phyloP scores from a whole-genome alignment of 176 grass and related monocot genomes.

The Eremochloa ophiuroides region DNA sequence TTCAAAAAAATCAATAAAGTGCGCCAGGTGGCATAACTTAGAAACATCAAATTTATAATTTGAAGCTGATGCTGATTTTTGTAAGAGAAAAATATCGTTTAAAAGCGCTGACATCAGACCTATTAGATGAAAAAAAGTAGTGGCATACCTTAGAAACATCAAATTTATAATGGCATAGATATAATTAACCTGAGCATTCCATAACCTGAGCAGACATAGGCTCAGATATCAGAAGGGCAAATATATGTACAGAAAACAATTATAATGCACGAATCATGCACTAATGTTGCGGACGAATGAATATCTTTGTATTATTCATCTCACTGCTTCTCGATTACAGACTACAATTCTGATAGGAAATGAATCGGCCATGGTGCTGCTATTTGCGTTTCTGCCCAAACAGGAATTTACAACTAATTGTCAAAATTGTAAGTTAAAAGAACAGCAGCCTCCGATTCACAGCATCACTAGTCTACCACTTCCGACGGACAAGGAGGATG shows the following conservation, averaged over 20 bases:
- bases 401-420: constrained; percentile 21
- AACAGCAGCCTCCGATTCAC: neutral
- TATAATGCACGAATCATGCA: neutral
- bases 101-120: too few relatives aligned
- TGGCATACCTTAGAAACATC: too few relatives aligned
- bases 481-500: neutral
- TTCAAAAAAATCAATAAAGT: too few relatives aligned
- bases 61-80: too few relatives aligned
- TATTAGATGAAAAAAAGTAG: neutral
- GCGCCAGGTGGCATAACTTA: too few relatives aligned
- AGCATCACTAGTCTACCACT: constrained; percentile 17
- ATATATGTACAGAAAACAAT: neutral
- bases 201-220: neutral
- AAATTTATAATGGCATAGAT: neutral
- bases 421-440: constrained; percentile 14
- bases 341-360: neutral
- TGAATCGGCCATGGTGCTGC: neutral
- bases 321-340: neutral
- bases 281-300: neutral
- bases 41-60: too few relatives aligned
- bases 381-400: constrained; percentile 21
- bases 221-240: neutral
- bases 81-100: too few relatives aligned
- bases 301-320: neutral
- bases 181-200: neutral